Percentiles rank a stretch among this genome's conserved stretches.
phyloP scores from a whole-genome alignment of 345 rosid genomes.

The Xanthoceras sorbifolium region DNA sequence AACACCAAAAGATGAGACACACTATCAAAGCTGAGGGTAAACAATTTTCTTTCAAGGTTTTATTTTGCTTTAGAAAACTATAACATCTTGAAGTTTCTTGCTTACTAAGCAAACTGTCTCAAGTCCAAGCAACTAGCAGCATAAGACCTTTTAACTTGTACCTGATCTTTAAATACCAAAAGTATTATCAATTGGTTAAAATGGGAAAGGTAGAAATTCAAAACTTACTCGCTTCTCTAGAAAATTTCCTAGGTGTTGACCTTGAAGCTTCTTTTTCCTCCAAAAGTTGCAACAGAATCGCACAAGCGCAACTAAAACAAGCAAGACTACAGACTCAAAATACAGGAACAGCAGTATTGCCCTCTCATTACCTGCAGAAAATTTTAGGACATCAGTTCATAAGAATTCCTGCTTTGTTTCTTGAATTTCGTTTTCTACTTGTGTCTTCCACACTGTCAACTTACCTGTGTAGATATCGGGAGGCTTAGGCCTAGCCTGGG shows the following conservation, averaged over 20 bases:
- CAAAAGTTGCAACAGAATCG: conserved; percentile 82
- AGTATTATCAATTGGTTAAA: not conserved
- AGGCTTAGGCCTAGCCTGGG: conserved; percentile 49
- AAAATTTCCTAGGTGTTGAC: conserved; percentile 58
- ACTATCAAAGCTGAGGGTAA: not conserved
- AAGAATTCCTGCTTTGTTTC: not conserved
- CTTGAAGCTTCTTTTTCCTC: conserved; percentile 81
- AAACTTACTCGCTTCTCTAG: conserved; percentile 67
- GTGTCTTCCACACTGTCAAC: not conserved
- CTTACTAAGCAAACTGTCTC: not conserved
- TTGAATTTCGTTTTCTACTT: not conserved
- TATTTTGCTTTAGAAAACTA: not conserved
- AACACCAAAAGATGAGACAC: not conserved
- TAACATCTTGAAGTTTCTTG: not conserved
- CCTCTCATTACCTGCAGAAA: conserved; percentile 55
- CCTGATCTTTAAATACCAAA: no score
- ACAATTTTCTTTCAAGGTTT: not conserved
- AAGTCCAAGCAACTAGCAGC: not conserved
- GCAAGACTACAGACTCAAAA: conserved; percentile 59
- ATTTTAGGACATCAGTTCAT: not conserved
- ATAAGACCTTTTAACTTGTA: not conserved
- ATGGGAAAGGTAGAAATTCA: not conserved
- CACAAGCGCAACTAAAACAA: conserved; percentile 58
- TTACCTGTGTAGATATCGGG: conserved; percentile 53
- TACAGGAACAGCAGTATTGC: conserved; percentile 55